phyloP scores from a whole-genome alignment of 2,329 filamentous ascomycete genomes.

The Tolypocladium ovalisporum region DNA sequence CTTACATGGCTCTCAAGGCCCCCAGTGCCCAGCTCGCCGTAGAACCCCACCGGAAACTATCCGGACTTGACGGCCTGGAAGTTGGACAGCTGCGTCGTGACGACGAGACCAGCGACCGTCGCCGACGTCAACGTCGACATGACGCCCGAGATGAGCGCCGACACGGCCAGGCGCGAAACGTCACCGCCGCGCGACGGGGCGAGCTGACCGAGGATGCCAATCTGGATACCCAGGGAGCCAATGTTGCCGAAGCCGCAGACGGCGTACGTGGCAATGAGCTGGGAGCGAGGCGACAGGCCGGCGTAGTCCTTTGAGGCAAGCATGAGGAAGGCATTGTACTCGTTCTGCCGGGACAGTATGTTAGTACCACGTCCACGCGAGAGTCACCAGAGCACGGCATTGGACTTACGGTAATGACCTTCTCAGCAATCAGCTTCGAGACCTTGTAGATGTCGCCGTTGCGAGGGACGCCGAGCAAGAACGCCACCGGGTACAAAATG shows the following conservation, averaged over 20 bases:
- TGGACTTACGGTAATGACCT: slow-evolving; percentile 58
- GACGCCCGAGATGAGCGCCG: slow-evolving; percentile 67
- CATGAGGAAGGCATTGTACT: slow-evolving; percentile 61
- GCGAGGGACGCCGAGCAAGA: slow-evolving; percentile 67
- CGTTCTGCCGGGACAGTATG: slow-evolving; percentile 39
- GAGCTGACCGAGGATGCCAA: slow-evolving; percentile 76
- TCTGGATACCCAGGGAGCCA: slow-evolving; percentile 78
- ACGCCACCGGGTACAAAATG: slow-evolving; percentile 65
- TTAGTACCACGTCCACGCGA: not conserved
- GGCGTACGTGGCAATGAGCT: slow-evolving; percentile 76
- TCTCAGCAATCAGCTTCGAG: slow-evolving; percentile 68
- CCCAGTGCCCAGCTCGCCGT: not conserved
- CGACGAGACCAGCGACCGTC: slow-evolving; percentile 64
- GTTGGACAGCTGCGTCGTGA: slow-evolving; percentile 35
- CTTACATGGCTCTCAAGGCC: not conserved
- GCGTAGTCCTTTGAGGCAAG: slow-evolving; percentile 43
- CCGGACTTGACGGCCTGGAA: not conserved
- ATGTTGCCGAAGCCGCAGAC: slow-evolving; percentile 81
- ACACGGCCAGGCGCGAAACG: slow-evolving; percentile 64
- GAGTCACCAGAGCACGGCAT: not conserved
- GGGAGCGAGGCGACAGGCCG: slow-evolving; percentile 55
- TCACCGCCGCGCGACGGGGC: slow-evolving; percentile 64
- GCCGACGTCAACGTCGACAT: slow-evolving; percentile 71
- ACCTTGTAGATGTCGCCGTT: slow-evolving; percentile 58
- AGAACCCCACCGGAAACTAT: not conserved